Percentiles rank a stretch among this genome's conserved stretches.
Evolutionary conservation across 306 rosid genomes (phyloP).

Genomic region (Erythrophleum fordii): DNA sequence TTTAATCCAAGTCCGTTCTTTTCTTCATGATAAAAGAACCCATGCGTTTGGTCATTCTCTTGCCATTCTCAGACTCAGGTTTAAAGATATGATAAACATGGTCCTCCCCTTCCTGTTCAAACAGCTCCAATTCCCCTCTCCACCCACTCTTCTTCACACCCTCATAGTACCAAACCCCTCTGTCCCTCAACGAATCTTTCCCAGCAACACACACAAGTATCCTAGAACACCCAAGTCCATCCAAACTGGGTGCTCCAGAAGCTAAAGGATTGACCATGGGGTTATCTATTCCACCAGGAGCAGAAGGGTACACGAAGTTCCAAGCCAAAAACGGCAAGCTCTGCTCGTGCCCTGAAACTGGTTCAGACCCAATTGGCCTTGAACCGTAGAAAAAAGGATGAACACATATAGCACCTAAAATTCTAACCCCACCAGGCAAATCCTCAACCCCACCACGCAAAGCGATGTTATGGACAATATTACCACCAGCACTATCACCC

Average conservation of each 20-base stretch:
- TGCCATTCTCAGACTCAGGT: constrained; percentile 19
- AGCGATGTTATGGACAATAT: constrained; percentile 49
- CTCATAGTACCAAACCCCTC: constrained; percentile 46
- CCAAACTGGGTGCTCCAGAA: constrained; percentile 42
- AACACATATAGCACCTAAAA: constrained; percentile 37
- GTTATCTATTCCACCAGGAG: constrained; percentile 40
- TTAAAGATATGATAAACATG: constrained; percentile 37
- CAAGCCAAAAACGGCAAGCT: background rate
- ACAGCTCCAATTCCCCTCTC: constrained; percentile 40
- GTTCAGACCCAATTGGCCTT: constrained; percentile 34
- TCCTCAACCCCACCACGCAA: constrained; percentile 46
- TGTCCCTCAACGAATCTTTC: constrained; percentile 34
- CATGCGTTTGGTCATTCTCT: background rate
- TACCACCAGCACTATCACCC: constrained; percentile 63
- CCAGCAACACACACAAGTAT: constrained; percentile 43
- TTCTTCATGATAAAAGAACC: constrained; percentile 14
- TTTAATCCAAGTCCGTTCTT: background rate
- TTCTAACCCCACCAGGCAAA: constrained; percentile 37
- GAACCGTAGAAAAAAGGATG: constrained; percentile 56
- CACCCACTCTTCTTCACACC: constrained; percentile 45
- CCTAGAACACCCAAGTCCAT: constrained; percentile 43
- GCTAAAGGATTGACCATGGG: constrained; percentile 42
- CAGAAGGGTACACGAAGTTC: constrained; percentile 42
- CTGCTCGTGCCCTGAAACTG: constrained; percentile 1
- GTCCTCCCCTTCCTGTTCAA: constrained; percentile 35